Evolutionary conservation across 108 stramenopile genomes (phyloP), one percentile per base, ranked within the genome.

Genomic region (Chaetoceros muelleri): DNA sequence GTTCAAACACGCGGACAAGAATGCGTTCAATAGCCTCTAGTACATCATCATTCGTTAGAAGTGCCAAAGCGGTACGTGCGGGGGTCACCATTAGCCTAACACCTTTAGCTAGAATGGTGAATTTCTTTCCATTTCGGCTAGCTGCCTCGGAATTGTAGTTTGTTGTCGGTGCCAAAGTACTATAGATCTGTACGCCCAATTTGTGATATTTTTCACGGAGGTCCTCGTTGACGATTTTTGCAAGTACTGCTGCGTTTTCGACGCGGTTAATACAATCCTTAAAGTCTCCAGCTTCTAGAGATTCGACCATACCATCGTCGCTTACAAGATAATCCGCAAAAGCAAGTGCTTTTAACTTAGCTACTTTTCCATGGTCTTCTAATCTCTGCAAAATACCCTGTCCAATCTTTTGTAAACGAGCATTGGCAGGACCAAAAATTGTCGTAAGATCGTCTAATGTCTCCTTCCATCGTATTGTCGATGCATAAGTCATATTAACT

Each of bases 251-350:
- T 7, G 84, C 82, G 52, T 47, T 24, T 71, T 92, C 90, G 23
- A 92, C 17, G 55, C 71, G 64, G 13, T 55, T 46, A 0, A 66
- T 52, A 45, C 86, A 79, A 20, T 63, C 62, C 13, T 47, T 65
- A 85, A 85, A 87, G 27, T 92, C 82, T 40, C 83, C 85, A 2
- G 76, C 76, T 56, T 85, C 86, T 13, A 92, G 60, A 22, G 76
- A 68, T 29, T 74, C 61, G n/a, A 92, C 57, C 23, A 92, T 67
- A 16, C 29, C 25, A 23, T 87, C 86, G 49, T 92, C 86, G 27
- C 69, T 67, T 21, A 92, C 56, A 31, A 85, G 56, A 27, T 77
- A 69, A 49, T 87, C 86, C 30, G 84, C 78, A 61, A 92, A 84
- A 40, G 75, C 72, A 2, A 87, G 54, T 10, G 78, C 44, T 16